Evolutionary conservation across 1,139 yeast genomes (phyloP).

Genomic region (Debaryomyces udenii): DNA sequence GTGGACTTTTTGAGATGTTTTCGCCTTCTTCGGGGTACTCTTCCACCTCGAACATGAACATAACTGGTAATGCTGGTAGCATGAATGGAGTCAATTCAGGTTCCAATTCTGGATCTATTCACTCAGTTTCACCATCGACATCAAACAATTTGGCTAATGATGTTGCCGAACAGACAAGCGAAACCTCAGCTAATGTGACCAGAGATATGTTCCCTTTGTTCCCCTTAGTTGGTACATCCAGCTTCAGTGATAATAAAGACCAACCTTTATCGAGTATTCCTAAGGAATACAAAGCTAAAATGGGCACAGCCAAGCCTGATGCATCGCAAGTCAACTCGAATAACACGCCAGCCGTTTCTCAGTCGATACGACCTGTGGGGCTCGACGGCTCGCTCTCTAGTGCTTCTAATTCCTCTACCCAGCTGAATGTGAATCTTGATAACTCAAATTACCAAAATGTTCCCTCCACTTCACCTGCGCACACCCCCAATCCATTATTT

Average conservation of each 20-base stretch:
- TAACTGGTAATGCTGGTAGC: background rate
- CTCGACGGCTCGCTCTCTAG: conserved; percentile 49
- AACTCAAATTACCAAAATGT: conserved; percentile 26
- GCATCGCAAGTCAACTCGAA: background rate
- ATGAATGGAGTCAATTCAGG: background rate
- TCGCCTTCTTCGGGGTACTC: conserved; percentile 16
- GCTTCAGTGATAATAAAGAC: conserved; percentile 41
- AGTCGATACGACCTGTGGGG: conserved; percentile 37
- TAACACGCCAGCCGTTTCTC: conserved; percentile 20
- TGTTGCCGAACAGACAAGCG: background rate
- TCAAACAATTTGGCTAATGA: conserved; percentile 2
- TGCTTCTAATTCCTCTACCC: conserved; percentile 41
- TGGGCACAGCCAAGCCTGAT: no score
- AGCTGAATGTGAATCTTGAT: conserved; percentile 14
- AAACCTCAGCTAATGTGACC: conserved; percentile 16
- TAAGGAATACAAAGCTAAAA: conserved; percentile 7
- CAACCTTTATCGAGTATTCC: conserved; percentile 30
- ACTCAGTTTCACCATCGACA: conserved; percentile 1
- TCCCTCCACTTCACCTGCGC: conserved; percentile 33
- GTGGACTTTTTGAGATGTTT: conserved; percentile 36
- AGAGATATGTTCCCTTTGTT: conserved; percentile 52
- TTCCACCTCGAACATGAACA: conserved; percentile 8
- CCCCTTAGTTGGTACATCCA: conserved; percentile 52
- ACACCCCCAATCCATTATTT: conserved; percentile 21
- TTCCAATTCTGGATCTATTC: conserved; percentile 3